Percentiles rank a stretch among this genome's conserved stretches.
These are phyloP conservation scores for Cryphonectria carpinicola DNA, from an alignment of 2,329 filamentous ascomycete genomes.

Conservation along the genomic window DNA sequence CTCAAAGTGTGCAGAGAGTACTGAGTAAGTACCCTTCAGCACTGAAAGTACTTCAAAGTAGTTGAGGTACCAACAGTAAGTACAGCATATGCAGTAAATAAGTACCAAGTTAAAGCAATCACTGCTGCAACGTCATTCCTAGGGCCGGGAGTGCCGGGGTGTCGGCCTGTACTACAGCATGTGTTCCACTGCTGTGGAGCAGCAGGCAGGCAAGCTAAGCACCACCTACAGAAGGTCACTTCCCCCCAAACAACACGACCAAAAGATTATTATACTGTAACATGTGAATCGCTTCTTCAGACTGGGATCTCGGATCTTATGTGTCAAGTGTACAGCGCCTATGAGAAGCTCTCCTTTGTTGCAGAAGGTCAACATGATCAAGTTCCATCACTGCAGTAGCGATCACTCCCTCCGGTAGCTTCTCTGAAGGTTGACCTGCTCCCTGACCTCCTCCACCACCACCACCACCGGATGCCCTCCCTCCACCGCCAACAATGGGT, in stretches of 20 bases:
- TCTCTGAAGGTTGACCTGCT: constrained; percentile 7
- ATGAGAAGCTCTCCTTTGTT: not conserved
- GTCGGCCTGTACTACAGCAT: not conserved
- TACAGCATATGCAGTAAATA: not conserved
- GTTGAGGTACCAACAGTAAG: not conserved
- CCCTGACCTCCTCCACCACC: no score
- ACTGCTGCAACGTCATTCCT: constrained; percentile 5
- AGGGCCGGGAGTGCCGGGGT: not conserved
- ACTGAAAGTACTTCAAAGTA: no score
- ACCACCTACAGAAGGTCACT: constrained; percentile 5
- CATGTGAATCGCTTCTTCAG: constrained; percentile 1
- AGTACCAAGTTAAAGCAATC: not conserved
- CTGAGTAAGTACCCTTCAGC: not conserved
- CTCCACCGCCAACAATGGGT: constrained; percentile 67
- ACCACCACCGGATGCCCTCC: constrained; percentile 2
- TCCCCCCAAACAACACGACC: not conserved
- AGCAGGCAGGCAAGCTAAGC: constrained; percentile 3
- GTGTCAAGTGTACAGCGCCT: not conserved
- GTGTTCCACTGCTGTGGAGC: not conserved
- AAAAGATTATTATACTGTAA: not conserved
- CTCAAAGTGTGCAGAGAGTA: not conserved
- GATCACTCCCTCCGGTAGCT: constrained; percentile 26
- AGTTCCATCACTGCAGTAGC: not conserved
- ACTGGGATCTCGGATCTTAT: not conserved
- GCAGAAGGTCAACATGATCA: constrained; percentile 22